Evolutionary conservation across 2,329 filamentous ascomycete genomes (phyloP), one percentile per base, ranked within the genome.

Genomic region (Colletotrichum orbiculare): DNA sequence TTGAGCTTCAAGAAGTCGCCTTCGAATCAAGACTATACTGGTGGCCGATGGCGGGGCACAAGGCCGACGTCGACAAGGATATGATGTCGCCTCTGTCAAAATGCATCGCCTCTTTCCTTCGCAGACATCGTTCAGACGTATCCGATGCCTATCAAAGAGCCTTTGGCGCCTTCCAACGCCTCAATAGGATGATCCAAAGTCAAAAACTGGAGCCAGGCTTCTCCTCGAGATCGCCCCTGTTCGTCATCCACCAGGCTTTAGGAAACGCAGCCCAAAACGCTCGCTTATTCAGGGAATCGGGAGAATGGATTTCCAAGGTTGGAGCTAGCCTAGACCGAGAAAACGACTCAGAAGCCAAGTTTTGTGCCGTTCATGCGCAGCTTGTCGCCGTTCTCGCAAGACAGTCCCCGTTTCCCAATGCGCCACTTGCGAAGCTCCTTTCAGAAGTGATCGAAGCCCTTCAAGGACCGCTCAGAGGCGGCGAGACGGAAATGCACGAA

Each of bases 1-100:
- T 94, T 54, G 83, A 86, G 66, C 74, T 93, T 1, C 91, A 94
- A 69, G 78, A 82, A 1, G 74, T 91, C 1, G 90, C 88, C 9
- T 82, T 94, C 43, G 81, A 83, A 33, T 79, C 84, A 8, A 85
- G 90, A 37, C 75, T 89, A n/a, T 78, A 81, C 46, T 92, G 88
- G 84, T 93, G 91, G 90, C 80, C 76, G 46, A 71, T 92, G 62
- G 85, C 85, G 7, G 81, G 83, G 2, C 89, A 92, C 70, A 74
- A 84, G 64, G 85, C 84, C 1, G 84, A 90, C 62, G 73, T 84
- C 5, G 84, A 88, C 41, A 88, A 87, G 61, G 90, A 93, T 12
- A 75, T 94, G 7, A 71, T 90, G n/a, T 81, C 86, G 1, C 90
- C 91, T 0, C 84, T 92, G 53, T 82, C 84, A 0, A 86, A 85